Conservation (phyloP, 306 rosid genomes). For the Dalbergia cochinchinensis region DNA sequence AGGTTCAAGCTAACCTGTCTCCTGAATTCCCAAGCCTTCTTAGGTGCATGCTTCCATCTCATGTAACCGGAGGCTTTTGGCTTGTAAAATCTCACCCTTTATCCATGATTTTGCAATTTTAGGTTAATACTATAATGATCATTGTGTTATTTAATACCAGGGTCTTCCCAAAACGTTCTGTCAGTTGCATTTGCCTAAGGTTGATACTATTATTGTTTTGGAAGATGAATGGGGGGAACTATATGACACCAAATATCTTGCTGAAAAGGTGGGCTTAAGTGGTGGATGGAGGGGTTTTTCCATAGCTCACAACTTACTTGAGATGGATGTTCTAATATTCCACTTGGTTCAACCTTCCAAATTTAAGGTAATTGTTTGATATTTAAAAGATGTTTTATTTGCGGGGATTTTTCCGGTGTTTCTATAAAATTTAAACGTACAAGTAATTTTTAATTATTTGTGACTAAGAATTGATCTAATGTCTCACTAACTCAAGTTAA, state of each 20-base stretch:
- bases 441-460: too few relatives aligned
- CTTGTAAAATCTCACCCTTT: conserved; percentile 50
- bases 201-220: conserved; percentile 49
- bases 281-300: conserved; percentile 68
- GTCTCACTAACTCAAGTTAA: too few relatives aligned
- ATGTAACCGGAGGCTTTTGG: conserved; percentile 65
- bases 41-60: conserved; percentile 59
- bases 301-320: conserved; percentile 47
- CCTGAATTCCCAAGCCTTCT: conserved; percentile 50
- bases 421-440: too few relatives aligned
- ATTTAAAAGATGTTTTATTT: background rate
- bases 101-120: background rate
- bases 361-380: conserved; percentile 56
- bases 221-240: conserved; percentile 59
- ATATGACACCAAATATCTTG: conserved; percentile 50
- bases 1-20: conserved; percentile 50
- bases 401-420: too few relatives aligned
- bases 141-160: conserved; percentile 46
- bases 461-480: too few relatives aligned
- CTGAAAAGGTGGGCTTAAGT: conserved; percentile 54
- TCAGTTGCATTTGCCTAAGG: conserved; percentile 53
- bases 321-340: conserved; percentile 57
- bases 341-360: conserved; percentile 51
- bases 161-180: conserved; percentile 60
- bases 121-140: background rate